phyloP scores from a whole-genome alignment of 768 basidiomycete genomes.

The Lentinula guzmanii region DNA sequence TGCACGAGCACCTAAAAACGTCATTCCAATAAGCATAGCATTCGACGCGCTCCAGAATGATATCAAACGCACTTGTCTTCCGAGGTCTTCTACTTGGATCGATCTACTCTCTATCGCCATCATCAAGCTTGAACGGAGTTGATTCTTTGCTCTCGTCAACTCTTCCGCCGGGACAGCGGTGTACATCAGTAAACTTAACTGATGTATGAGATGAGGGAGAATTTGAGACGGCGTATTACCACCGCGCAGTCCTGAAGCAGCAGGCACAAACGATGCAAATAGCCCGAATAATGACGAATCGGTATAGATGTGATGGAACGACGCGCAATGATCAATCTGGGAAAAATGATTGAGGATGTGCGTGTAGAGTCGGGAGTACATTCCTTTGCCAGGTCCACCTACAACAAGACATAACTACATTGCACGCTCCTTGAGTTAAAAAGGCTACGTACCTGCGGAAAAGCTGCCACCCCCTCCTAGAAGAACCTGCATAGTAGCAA shows the following conservation, averaged over 20 bases:
- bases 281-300: slow-evolving; percentile 93
- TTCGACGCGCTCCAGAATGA: background rate
- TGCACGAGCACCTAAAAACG: slow-evolving; percentile 69
- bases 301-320: slow-evolving; percentile 96
- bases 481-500: slow-evolving; percentile 92
- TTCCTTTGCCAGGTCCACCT: slow-evolving; percentile 97
- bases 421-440: background rate
- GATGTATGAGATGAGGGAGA: slow-evolving; percentile 80
- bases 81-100: slow-evolving; percentile 84
- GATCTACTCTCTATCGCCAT: slow-evolving; percentile 91
- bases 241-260: slow-evolving; percentile 45
- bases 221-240: slow-evolving; percentile 67
- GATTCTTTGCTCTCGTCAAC: slow-evolving; percentile 87
- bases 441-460: slow-evolving; percentile 62
- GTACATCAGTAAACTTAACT: slow-evolving; percentile 78
- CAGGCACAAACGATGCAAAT: slow-evolving; percentile 78
- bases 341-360: slow-evolving; percentile 93
- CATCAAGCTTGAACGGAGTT: slow-evolving; percentile 86
- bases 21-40: slow-evolving; percentile 3
- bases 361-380: slow-evolving; percentile 97
- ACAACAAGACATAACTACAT: slow-evolving; percentile 4
- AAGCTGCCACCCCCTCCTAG: slow-evolving; percentile 96
- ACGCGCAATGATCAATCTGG: slow-evolving; percentile 90
- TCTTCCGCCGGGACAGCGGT: slow-evolving; percentile 60
- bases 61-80: slow-evolving; percentile 61